A percentile compares a stretch with the other conserved stretches of the same genome.
Evolutionary conservation across 2,329 filamentous ascomycete genomes (phyloP).

Genomic region (Bretziella fagacearum): DNA sequence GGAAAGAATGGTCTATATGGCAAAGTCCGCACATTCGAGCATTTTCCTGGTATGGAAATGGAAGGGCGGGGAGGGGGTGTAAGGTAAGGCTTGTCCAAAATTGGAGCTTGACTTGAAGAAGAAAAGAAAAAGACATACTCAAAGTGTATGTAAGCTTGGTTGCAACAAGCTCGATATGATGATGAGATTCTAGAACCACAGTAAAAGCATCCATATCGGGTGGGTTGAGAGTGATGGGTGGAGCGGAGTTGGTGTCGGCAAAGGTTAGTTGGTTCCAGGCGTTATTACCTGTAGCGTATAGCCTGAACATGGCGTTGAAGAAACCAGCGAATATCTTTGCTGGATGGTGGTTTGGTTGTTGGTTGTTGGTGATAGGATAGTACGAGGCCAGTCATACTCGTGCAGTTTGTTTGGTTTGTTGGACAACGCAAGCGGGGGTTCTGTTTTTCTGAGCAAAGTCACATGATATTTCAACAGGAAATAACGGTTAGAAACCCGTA

Average conservation of each 20-base stretch:
- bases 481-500: too few relatives aligned
- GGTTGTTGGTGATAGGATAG: too few relatives aligned
- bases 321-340: conserved; percentile 39
- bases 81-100: not conserved
- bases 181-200: conserved; percentile 19
- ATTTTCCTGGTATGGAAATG: too few relatives aligned
- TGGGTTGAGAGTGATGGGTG: not conserved
- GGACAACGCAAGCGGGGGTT: too few relatives aligned
- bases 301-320: not conserved
- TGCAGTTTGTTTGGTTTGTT: too few relatives aligned
- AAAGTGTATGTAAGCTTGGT: conserved; percentile 29
- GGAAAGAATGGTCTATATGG: too few relatives aligned
- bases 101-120: not conserved
- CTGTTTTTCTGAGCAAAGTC: too few relatives aligned
- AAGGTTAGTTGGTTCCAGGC: conserved; percentile 39
- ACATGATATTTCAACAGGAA: too few relatives aligned
- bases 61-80: not conserved
- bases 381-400: too few relatives aligned
- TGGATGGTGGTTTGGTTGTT: conserved; percentile 44
- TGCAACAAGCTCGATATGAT: conserved; percentile 22
- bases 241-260: not conserved
- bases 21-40: too few relatives aligned
- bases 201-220: not conserved
- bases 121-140: conserved; percentile 27
- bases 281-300: conserved; percentile 41